Evolutionary conservation across 1,284 basidiomycete species (phyloP), one percentile per base, ranked within the genome.

Genomic region (Grifola frondosa): DNA sequence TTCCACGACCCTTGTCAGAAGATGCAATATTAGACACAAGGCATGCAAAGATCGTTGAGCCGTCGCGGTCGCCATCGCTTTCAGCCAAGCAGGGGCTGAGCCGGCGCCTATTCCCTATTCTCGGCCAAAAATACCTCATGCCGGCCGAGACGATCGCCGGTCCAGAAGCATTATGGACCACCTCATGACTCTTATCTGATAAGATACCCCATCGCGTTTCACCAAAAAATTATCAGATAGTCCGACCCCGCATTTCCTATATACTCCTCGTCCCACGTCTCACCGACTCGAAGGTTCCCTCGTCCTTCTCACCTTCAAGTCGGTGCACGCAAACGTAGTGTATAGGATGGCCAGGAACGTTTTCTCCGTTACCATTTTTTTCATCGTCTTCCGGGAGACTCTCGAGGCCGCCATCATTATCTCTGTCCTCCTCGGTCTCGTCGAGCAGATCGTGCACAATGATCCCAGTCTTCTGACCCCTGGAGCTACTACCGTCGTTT

Each of bases 341-440:
- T 16, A 15, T 39, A 50, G 52, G 42, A 86, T 85, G 82, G 69
- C 75, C 31, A 69, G 71, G 51, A 74, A 78, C 59, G 68, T 89
- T 46, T 91, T 91, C 67, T 88, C 84, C 46, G 74, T 88, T 40
- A 79, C 88, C 58, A 87, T 91, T 51, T 92, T 90, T 70, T 90
- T 94, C 75, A 91, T 93, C 64, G 80, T 91, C 59, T 89, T 94
- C 56, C 80, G 92, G 52, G 91, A 96, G 74, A 85, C 88, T 2
- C 77, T 96, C 52, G 91, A 96, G 70, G 88, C 90, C 7, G 83
- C 81, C 39, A 87, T 95, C 69, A 91, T 95, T 73, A 70, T 94
- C 67, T 89, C 90, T 8, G 88, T 93, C 49, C 78, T 96, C 39
- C 81, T 94, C 30, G 82, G 88, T 52, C 81, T 95, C 52, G 84